Evolutionary conservation across 1,284 basidiomycete species (phyloP), one percentile per base, ranked within the genome.

Genomic region (Hymenochaete sp.): DNA sequence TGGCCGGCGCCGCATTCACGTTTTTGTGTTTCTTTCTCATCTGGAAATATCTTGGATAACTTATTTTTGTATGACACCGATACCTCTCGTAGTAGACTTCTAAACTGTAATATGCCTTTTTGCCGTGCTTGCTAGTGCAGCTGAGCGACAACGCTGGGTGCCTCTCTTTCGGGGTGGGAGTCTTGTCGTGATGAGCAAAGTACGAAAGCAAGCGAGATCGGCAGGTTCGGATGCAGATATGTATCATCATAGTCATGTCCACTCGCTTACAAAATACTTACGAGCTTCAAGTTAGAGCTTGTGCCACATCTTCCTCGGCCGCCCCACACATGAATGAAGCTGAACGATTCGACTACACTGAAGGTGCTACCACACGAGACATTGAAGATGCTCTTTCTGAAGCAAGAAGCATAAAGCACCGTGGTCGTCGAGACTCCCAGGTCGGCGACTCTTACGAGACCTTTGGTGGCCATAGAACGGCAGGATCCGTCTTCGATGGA

Each of bases 1-100:
- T 85, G 37, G 81, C 66, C 5, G 93, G 92, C 6, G 83, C 82
- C 1, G 62, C 82, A n/a, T 77, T 89, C 59, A 95, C 91, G 2
- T 83, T 96, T 60, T 72, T 93, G 62, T 89, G 82, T 63, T 96
- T 96, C 68, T 93, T 76, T 67, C 63, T 88, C 50, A 95, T 95
- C 55, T 88, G 87, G 80, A 77, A 77, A 56, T 95, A 91, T 62
- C 67, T 96, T 37, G 92, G 91, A 52, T 93, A 56, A 57, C 37
- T 42, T 31, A n/a, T n/a, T n/a, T n/a, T n/a, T n/a, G n/a, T n/a
- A n/a, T n/a, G n/a, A n/a, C n/a, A n/a, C n/a, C n/a, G n/a, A n/a
- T n/a, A n/a, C n/a, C n/a, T n/a, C n/a, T n/a, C n/a, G n/a, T n/a
- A n/a, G n/a, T n/a, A n/a, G n/a, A n/a, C n/a, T n/a, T n/a, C n/a